Base-by-base conservation (phyloP, 192 early-diverging fungal genomes). In the Kickxella alabastrina region DNA sequence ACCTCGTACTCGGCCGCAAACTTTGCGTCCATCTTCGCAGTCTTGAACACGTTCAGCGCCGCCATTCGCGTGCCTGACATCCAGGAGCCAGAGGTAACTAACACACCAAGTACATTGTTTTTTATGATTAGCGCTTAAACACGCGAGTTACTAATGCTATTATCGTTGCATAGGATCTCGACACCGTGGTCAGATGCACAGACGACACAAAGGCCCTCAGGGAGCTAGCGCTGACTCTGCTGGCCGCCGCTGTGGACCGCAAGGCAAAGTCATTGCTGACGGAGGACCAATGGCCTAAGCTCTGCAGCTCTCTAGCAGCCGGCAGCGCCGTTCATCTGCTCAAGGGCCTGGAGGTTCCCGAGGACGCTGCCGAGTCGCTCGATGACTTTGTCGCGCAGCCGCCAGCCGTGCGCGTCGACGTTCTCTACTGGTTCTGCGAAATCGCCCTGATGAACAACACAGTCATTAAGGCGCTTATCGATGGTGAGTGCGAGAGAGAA, bases 391-490 rank as follows among this genome's bases (percentile, higher is more conserved):
- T 63, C 10, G 51, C 31, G 21, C 72, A 60, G 37, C 18, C 43
- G 24, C 14, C 56, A 5, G 54, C 58, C 24, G 69, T 73, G 15
- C 61, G 62, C n/a, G 62, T 73, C 36, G 62, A 73, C 29, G 53
- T 73, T 8, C 54, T 73, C 17, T 73, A 60, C 51, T 73, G 69
- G 69, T 62, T 73, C 19, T 49, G 49, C 42, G 69, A 73, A 31
- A 28, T 48, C 12, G 62, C 69, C 18, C 34, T 73, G 19, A 60
- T 60, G 54, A 41, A 48, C 29, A 74, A 74, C 29, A 34, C 63
- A n/a, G 47, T 54, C 8, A 61, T 74, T 51, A 74, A 74, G 26
- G 36, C 32, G 4, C 21, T 66, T 12, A 32, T 74, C 32, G 70
- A 74, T 23, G n/a, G 27, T n/a, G 70, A 66, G 52, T 21, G 44